These are phyloP conservation scores for Mitragyna speciosa DNA, from an alignment of 257 asterid species.

Conservation along the genomic window DNA sequence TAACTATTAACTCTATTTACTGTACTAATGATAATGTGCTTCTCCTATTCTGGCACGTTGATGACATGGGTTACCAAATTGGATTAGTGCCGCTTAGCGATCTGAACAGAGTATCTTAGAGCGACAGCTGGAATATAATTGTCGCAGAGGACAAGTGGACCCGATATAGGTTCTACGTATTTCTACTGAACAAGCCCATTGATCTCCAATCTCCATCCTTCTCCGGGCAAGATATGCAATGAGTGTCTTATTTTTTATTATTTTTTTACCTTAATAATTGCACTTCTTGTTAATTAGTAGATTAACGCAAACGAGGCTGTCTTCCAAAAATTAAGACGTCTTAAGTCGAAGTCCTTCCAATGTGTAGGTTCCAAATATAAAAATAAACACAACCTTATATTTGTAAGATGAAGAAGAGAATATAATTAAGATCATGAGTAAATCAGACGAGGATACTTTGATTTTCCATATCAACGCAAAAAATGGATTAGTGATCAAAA, in stretches of 20 bases:
- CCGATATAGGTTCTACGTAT: not conserved
- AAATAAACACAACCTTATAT: not conserved
- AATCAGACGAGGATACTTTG: not conserved
- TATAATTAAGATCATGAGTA: not conserved
- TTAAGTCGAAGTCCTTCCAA: not conserved
- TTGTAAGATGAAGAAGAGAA: not conserved
- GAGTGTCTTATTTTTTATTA: not conserved
- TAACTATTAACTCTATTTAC: slow-evolving; percentile 27
- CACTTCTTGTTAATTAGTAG: not conserved
- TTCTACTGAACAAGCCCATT: not conserved
- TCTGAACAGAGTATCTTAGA: not conserved
- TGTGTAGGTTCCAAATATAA: not conserved
- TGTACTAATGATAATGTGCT: slow-evolving; percentile 2
- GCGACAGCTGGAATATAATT: not conserved
- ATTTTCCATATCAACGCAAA: too few species aligned
- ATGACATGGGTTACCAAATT: slow-evolving; percentile 6
- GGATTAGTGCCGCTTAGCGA: slow-evolving; percentile 8
- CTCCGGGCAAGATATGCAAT: not conserved
- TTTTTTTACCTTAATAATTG: too few species aligned
- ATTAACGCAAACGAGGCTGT: not conserved
- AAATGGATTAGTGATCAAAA: too few species aligned
- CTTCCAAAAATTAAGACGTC: not conserved
- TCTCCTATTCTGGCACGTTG: slow-evolving; percentile 10
- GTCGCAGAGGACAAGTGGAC: not conserved
- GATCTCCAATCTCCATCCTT: not conserved